A percentile compares a stretch with the other conserved stretches of the same genome.
These are phyloP conservation scores for Smithsoniella earleae DNA, from an alignment of 163 green algal genomes.

Conservation along the genomic window DNA sequence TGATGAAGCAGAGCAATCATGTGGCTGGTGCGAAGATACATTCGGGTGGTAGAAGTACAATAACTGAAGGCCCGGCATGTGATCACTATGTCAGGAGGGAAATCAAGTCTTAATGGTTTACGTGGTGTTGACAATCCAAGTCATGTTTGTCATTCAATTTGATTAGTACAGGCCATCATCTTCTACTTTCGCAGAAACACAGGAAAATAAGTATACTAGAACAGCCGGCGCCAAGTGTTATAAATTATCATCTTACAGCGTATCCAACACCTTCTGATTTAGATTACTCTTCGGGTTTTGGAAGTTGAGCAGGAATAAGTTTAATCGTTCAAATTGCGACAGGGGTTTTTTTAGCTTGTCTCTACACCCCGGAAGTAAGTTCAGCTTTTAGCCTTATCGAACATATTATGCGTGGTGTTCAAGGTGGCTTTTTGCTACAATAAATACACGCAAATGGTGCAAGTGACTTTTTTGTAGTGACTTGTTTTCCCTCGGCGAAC, in stretches of 20 bases:
- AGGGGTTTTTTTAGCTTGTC: slow-evolving; percentile 53
- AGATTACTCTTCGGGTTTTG: slow-evolving; percentile 35
- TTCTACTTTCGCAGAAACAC: too few species aligned
- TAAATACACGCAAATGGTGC: slow-evolving; percentile 44
- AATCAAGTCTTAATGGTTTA: too few species aligned
- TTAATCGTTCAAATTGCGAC: slow-evolving; percentile 55
- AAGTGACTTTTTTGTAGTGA: slow-evolving; percentile 36
- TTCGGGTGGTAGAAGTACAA: too few species aligned
- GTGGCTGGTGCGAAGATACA: too few species aligned
- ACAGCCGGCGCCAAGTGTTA: background rate
- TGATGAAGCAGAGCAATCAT: too few species aligned
- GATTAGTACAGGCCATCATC: too few species aligned
- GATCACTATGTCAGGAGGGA: too few species aligned
- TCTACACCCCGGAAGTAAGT: slow-evolving; percentile 51
- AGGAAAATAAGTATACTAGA: background rate
- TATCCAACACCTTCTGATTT: background rate
- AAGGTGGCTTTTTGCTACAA: slow-evolving; percentile 40
- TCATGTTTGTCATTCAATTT: too few species aligned
- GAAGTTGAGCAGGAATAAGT: slow-evolving; percentile 50
- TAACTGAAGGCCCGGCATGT: too few species aligned
- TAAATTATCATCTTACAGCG: background rate
- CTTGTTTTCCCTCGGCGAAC: too few species aligned
- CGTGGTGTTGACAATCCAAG: too few species aligned
- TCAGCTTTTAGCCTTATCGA: slow-evolving; percentile 45
- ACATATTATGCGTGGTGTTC: slow-evolving; percentile 46